These are phyloP conservation scores for Scutellaria baicalensis DNA, from an alignment of 257 asterid genomes.

Conservation along the genomic window DNA sequence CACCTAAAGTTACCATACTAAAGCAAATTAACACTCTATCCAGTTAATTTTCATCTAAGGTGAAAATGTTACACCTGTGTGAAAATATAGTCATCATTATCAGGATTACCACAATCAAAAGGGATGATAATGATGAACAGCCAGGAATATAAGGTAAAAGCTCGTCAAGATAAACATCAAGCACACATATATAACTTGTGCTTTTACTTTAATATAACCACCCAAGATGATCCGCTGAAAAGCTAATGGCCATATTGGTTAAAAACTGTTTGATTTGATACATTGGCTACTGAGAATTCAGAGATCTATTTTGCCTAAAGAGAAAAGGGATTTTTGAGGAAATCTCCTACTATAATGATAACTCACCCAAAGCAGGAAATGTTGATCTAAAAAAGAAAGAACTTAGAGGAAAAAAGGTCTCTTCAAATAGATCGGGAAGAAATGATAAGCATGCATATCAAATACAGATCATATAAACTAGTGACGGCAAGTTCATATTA, in stretches of 20 bases:
- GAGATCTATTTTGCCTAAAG: not conserved
- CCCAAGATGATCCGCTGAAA: not conserved
- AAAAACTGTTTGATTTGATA: not conserved
- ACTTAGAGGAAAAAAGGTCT: not conserved
- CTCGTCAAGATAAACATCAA: not conserved
- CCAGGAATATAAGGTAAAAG: not conserved
- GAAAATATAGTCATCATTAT: not conserved
- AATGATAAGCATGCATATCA: not conserved
- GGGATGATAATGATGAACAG: not conserved
- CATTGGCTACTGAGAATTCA: not conserved
- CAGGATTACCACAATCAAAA: not conserved
- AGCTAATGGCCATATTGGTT: not conserved
- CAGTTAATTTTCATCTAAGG: not conserved
- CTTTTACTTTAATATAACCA: not conserved
- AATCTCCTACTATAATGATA: not conserved
- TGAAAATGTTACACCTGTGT: not conserved
- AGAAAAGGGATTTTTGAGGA: not conserved
- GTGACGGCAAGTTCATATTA: not conserved
- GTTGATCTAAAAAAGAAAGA: not conserved
- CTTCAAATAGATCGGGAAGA: not conserved
- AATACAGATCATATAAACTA: not conserved
- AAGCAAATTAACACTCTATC: not conserved
- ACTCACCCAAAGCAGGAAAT: not conserved
- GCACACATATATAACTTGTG: not conserved
- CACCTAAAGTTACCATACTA: not conserved